These are phyloP conservation scores for Trichoderma aggressivum DNA, from an alignment of 2,329 filamentous ascomycete genomes.

Conservation along the genomic window DNA sequence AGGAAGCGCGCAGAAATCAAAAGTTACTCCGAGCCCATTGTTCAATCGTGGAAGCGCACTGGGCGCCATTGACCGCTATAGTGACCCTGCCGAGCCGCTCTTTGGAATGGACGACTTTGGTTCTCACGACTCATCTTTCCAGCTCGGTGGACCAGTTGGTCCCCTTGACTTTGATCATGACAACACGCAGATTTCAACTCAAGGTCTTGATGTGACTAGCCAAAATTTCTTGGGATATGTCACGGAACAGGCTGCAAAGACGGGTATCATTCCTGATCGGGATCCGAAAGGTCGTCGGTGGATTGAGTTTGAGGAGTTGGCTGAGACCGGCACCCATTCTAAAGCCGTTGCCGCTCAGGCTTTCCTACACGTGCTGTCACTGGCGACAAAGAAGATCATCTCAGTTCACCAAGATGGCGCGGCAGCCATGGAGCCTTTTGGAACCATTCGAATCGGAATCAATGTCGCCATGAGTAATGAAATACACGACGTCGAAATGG, in stretches of 20 bases:
- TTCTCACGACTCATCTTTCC: constrained; percentile 34
- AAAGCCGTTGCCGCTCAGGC: constrained; percentile 68
- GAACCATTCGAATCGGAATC: constrained; percentile 45
- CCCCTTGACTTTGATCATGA: constrained; percentile 23
- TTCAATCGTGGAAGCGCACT: constrained; percentile 36
- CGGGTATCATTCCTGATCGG: constrained; percentile 32
- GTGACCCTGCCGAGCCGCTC: constrained; percentile 38
- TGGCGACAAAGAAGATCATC: constrained; percentile 65
- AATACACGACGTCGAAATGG: constrained; percentile 2
- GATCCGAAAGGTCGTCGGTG: constrained; percentile 38
- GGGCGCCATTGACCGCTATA: constrained; percentile 46
- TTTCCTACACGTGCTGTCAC: constrained; percentile 68
- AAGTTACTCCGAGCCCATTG: constrained; percentile 36
- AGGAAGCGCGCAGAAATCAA: constrained; percentile 36
- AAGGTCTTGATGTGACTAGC: constrained; percentile 44
- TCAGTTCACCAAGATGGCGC: constrained; percentile 57
- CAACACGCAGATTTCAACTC: constrained; percentile 33
- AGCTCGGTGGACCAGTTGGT: constrained; percentile 23
- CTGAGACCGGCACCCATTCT: constrained; percentile 54
- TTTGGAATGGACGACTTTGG: constrained; percentile 35
- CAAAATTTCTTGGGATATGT: constrained; percentile 46
- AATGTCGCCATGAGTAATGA: constrained; percentile 21
- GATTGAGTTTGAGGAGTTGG: constrained; percentile 67
- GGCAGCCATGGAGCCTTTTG: constrained; percentile 40
- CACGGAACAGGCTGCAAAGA: constrained; percentile 34